Evolutionary conservation across 2,329 filamentous ascomycete genomes (phyloP).

Genomic region (Exophiala aquamarina): DNA sequence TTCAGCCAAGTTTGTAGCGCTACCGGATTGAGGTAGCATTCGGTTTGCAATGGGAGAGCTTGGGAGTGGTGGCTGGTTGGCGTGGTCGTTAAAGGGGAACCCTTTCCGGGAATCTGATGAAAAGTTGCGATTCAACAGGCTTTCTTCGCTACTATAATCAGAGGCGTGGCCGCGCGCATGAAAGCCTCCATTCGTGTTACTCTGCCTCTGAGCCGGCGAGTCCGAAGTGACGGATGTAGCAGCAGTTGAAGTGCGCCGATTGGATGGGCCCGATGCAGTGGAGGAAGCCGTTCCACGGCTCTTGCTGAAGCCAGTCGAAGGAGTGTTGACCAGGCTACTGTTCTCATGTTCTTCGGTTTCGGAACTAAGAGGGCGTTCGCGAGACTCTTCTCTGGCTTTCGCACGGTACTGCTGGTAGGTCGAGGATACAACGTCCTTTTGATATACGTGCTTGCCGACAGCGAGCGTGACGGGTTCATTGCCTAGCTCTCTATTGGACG

Average conservation of each 20-base stretch:
- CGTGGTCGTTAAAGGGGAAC: constrained; percentile 6
- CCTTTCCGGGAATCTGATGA: constrained; percentile 21
- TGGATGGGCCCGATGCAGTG: constrained; percentile 70
- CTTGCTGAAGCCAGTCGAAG: constrained; percentile 64
- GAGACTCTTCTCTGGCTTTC: constrained; percentile 50
- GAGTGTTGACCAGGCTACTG: constrained; percentile 35
- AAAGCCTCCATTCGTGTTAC: constrained; percentile 17
- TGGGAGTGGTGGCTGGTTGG: constrained; percentile 21
- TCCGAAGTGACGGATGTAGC: constrained; percentile 88
- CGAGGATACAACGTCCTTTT: constrained; percentile 80
- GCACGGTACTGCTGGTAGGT: constrained; percentile 75
- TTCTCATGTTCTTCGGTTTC: constrained; percentile 22
- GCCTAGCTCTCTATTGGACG: constrained; percentile 20
- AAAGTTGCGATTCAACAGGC: constrained; percentile 13
- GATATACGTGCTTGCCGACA: constrained; percentile 69
- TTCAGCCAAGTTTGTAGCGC: constrained; percentile 67
- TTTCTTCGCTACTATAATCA: constrained; percentile 18
- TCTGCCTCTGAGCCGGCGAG: constrained; percentile 34
- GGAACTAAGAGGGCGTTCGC: constrained; percentile 39
- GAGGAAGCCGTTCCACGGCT: constrained; percentile 84
- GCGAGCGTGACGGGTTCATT: constrained; percentile 30
- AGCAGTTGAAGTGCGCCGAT: constrained; percentile 76
- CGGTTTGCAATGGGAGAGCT: constrained; percentile 21
- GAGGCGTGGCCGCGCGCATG: constrained; percentile 11
- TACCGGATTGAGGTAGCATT: constrained; percentile 44